Evolutionary conservation across 768 basidiomycete genomes (phyloP), one percentile per base, ranked within the genome.

Genomic region (Auricularia auricula-judae): DNA sequence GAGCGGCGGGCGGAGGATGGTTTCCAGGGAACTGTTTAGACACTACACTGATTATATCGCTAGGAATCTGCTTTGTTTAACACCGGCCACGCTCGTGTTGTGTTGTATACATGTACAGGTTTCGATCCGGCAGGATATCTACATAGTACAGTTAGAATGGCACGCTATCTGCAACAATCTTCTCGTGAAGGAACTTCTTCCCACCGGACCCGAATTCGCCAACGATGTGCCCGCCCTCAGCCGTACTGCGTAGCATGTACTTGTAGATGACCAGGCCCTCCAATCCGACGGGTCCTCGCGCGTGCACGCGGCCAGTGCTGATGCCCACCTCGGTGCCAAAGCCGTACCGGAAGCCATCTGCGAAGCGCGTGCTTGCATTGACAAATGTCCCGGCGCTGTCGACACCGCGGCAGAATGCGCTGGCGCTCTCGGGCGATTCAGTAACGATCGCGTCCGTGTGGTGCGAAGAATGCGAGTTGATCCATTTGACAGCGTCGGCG

Each of bases 311-410:
- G 1, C 96, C 95, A 0, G 97, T 99, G 73, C 89, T 91, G 71
- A 99, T 97, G 8, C 97, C 97, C 0, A 99, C 96, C 75, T 98
- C 97, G 3, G 97, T 95, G 2, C 97, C 97, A 68, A 97, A 94
- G 0, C 97, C 97, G 72, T 93, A 98, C 66, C 96, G 77, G 76
- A 95, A 97, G 12, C 97, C 96, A 74, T 99, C 97, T 0, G 95
- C 88, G 73, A 99, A 98, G 43, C 97, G 83, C 10, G 97, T 98
- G 71, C 89, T 93, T 5, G 95, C 95, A 70, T 99, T 98, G 65
- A 96, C 83, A 70, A 89, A 99, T 3, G 92, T 92, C 36, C 94
- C 92, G 0, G 96, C 90, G 0, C 89, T 90, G 73, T 96, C 95
- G 29, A 98, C 87, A 5, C 91, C 91, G 18, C 88, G 82, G 73